These are phyloP conservation scores for Globisporangium recalcitrans DNA, from an alignment of 352 stramenopile species.

Conservation along the genomic window DNA sequence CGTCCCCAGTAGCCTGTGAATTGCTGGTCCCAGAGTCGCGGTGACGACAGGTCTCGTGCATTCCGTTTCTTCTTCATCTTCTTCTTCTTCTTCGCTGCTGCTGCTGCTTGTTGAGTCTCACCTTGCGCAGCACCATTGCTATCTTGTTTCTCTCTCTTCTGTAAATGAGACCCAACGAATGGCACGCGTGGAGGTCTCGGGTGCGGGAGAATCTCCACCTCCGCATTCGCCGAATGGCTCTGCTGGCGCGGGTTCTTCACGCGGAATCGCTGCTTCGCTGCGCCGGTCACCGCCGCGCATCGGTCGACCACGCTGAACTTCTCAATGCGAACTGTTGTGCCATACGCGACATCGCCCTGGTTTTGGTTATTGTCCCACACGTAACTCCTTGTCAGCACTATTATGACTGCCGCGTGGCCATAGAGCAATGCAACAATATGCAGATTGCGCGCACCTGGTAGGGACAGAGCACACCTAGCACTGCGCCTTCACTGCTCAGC, in stretches of 20 bases:
- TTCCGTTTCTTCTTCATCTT: constrained; percentile 10
- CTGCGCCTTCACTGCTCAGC: constrained; percentile 33
- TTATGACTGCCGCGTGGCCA: no score
- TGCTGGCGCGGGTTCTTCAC: constrained; percentile 25
- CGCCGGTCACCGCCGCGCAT: constrained; percentile 45
- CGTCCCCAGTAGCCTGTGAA: constrained; percentile 48
- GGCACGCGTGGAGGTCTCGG: constrained; percentile 33
- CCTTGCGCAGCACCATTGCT: neutral
- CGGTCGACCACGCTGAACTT: constrained; percentile 43
- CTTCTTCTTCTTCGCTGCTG: constrained; percentile 16
- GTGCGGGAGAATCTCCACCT: constrained; percentile 66
- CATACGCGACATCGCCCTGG: constrained; percentile 38
- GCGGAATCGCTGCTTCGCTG: constrained; percentile 65
- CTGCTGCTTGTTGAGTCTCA: neutral
- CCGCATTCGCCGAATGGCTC: constrained; percentile 16
- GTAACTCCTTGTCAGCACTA: neutral
- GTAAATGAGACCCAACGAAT: constrained; percentile 19
- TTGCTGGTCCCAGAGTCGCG: constrained; percentile 19
- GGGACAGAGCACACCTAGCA: constrained; percentile 57
- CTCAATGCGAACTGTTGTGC: constrained; percentile 68
- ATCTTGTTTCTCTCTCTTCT: neutral
- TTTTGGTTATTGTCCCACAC: neutral
- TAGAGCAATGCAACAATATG: neutral
- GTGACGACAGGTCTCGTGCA: neutral
- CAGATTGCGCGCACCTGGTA: constrained; percentile 27